Evolutionary conservation across 2,329 filamentous ascomycete species (phyloP).

Genomic region (Grosmannia serpens): DNA sequence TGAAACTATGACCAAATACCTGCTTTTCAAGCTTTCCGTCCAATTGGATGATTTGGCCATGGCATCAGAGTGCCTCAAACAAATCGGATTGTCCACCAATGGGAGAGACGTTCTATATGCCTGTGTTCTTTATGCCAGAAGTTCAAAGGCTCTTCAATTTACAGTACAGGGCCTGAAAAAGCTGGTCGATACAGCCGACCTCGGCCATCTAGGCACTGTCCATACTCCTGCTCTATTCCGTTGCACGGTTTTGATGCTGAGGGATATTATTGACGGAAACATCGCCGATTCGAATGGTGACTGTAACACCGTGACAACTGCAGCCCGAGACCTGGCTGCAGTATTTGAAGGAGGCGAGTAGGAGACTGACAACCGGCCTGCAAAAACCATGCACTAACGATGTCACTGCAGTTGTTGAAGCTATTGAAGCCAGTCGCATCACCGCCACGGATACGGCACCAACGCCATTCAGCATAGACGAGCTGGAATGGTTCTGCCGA

Average conservation of each 20-base stretch:
- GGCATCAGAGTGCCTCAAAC: constrained; percentile 52
- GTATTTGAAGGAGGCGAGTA: constrained; percentile 32
- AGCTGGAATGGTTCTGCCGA: constrained; percentile 75
- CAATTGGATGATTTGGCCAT: constrained; percentile 42
- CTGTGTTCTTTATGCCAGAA: constrained; percentile 67
- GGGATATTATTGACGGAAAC: constrained; percentile 26
- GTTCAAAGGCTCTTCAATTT: constrained; percentile 48
- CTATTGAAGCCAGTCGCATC: constrained; percentile 28
- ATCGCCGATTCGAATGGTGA: neutral
- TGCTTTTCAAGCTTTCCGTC: constrained; percentile 65
- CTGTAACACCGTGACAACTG: neutral
- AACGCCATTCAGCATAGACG: constrained; percentile 46
- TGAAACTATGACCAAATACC: constrained; percentile 56
- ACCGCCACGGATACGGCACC: constrained; percentile 27
- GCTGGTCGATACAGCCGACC: constrained; percentile 45
- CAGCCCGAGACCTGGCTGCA: constrained; percentile 12
- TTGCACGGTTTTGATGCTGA: constrained; percentile 42
- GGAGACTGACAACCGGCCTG: too few relatives aligned
- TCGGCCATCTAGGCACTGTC: constrained; percentile 32
- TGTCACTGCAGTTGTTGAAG: constrained; percentile 13
- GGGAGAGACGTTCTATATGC: constrained; percentile 61
- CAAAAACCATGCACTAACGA: neutral
- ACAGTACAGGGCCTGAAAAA: constrained; percentile 47
- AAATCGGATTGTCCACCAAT: constrained; percentile 40
- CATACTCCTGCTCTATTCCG: constrained; percentile 54